Evolutionary conservation across 768 basidiomycete genomes (phyloP), one percentile per base, ranked within the genome.

Genomic region (Auriculariales sp.): DNA sequence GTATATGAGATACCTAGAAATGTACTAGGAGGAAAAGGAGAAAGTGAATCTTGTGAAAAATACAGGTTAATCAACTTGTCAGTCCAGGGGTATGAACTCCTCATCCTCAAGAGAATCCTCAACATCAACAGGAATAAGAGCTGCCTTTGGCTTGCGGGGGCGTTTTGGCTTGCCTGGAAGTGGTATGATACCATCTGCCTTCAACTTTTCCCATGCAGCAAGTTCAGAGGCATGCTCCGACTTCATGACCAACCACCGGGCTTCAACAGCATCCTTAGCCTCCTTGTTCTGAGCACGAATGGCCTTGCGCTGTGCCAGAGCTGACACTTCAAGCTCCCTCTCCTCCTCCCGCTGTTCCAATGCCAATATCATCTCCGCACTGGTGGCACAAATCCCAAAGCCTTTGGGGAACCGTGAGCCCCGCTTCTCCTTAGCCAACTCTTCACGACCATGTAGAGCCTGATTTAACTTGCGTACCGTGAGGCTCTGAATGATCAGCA

Each of bases 401-500:
- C 60, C 58, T 6, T 50, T 49, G 35, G 51, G 49, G 28, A 54
- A 56, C 17, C 59, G 39, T 10, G 31, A 53, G 2, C 31, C 34
- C 1, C 48, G 53, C 4, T 53, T 48, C 3, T 42, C 46, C 44
- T 57, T 54, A 46, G 56, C 52, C 47, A 49, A 51, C 4, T 55
- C 53, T 46, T 60, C 56, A 35, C 55, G 54, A 6, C 33, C 51
- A 31, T 55, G 12, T 27, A 60, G 50, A 5, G 59, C 32, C n/a
- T 55, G 19, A 33, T 55, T 57, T 29, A 55, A 42, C 42, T 55
- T 60, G 28, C 17, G 22, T 3, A 50, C 36, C 52, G 36, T 24
- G 22, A 50, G n/a, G 50, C 56, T 31, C 49, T 61, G 60, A 30
- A 60, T 42, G 6, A 59, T 46, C 9, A 60, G 39, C 35, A 54